Evolutionary conservation across 2,329 filamentous ascomycete genomes (phyloP).

Genomic region (Pseudonectria foliicola): DNA sequence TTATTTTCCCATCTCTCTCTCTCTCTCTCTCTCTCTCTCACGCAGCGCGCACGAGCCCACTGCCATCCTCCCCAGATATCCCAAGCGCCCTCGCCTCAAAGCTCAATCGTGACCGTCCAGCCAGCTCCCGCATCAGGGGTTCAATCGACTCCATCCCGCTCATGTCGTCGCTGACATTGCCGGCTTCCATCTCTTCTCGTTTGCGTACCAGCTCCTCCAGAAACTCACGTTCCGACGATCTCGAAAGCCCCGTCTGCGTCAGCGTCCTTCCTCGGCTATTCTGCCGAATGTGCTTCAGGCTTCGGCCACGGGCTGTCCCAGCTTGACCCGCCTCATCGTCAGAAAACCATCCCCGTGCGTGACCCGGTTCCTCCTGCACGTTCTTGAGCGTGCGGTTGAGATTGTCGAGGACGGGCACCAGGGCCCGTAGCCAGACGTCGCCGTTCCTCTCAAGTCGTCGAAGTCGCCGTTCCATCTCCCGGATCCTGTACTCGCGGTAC

Average conservation of each 20-base stretch:
- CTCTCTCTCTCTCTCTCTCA: constrained; percentile 3
- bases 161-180: constrained; percentile 22
- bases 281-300: constrained; percentile 2
- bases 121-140: constrained; percentile 39
- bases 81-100: constrained; percentile 20
- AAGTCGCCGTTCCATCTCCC: constrained; percentile 41
- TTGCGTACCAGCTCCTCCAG: constrained; percentile 23
- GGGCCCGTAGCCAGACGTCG: constrained; percentile 37
- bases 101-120: constrained; percentile 22
- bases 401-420: constrained; percentile 39
- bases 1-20: background rate
- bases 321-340: constrained; percentile 22
- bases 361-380: constrained; percentile 9
- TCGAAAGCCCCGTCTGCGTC: constrained; percentile 12
- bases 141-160: constrained; percentile 35
- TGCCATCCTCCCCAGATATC: constrained; percentile 13
- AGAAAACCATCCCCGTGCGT: constrained; percentile 23
- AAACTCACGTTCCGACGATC: constrained; percentile 22
- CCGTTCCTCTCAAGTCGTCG: constrained; percentile 39
- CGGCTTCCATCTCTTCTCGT: constrained; percentile 17
- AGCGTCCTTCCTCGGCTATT: constrained; percentile 15
- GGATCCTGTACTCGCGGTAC: constrained; percentile 34
- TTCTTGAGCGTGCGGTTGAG: constrained; percentile 31
- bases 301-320: constrained; percentile 4
- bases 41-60: constrained; percentile 10